Conservation (phyloP, 2,329 filamentous ascomycete species). For the Aspergillus fructus region DNA sequence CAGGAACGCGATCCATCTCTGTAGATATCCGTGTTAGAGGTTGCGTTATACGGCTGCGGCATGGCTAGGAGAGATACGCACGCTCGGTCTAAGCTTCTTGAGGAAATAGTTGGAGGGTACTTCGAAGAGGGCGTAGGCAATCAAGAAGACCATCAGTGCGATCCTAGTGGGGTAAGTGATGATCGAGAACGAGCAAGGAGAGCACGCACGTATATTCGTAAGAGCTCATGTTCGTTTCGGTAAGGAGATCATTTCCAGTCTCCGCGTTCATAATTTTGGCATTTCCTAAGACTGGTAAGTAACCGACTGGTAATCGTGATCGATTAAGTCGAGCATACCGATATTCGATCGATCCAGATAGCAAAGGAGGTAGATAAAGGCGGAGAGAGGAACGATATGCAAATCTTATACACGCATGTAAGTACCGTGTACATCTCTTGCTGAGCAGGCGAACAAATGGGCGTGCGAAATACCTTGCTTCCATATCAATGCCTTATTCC, state of each 20-base stretch:
- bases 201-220: constrained; percentile 56
- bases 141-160: constrained; percentile 49
- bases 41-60: not conserved
- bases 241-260: constrained; percentile 61
- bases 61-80: constrained; percentile 12
- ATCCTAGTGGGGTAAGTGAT: constrained; percentile 30
- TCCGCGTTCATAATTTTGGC: constrained; percentile 65
- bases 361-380: constrained; percentile 65
- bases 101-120: constrained; percentile 52
- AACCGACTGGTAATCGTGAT: not conserved
- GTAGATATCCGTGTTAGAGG: not conserved
- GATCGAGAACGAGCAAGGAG: not conserved
- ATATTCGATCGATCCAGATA: constrained; percentile 70
- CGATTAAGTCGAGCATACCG: constrained; percentile 37
- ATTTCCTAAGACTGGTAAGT: constrained; percentile 44
- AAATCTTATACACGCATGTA: constrained; percentile 44
- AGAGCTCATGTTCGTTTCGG: constrained; percentile 60
- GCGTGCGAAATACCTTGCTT: constrained; percentile 46
- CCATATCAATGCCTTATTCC: constrained; percentile 45
- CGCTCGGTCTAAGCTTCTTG: constrained; percentile 49
- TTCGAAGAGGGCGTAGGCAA: constrained; percentile 52
- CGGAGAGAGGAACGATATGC: constrained; percentile 63
- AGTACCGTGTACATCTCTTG: not conserved
- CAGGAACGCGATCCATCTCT: constrained; percentile 51
- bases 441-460: not conserved